A percentile compares a stretch with the other conserved stretches of the same genome.
Conservation (phyloP, 805 yeast species). For the Yarrowia osloensis region DNA sequence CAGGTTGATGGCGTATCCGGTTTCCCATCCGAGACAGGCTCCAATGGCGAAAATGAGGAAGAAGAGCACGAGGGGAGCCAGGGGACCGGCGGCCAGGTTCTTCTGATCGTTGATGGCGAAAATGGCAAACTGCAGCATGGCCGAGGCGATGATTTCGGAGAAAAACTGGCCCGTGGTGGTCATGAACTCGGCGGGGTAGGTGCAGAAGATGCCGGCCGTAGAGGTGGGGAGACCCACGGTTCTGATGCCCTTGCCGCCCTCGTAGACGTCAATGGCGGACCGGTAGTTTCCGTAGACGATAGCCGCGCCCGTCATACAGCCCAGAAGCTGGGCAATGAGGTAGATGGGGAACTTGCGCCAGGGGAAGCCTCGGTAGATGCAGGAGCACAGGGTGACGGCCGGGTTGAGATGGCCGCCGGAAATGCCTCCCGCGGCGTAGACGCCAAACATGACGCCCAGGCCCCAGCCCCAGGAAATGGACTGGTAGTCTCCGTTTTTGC, state of each 20-base stretch:
- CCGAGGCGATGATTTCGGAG: conserved; percentile 52
- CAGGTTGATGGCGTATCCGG: conserved; percentile 57
- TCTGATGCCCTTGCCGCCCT: conserved; percentile 39
- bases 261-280: conserved; percentile 46
- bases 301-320: conserved; percentile 52
- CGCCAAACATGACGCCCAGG: conserved; percentile 55
- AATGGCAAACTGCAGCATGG: conserved; percentile 50
- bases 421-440: conserved; percentile 54
- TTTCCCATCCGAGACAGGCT: conserved; percentile 53
- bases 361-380: conserved; percentile 55
- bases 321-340: conserved; percentile 51
- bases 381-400: conserved; percentile 52
- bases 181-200: conserved; percentile 49
- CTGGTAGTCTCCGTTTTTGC: conserved; percentile 47
- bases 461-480: conserved; percentile 56
- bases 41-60: conserved; percentile 51
- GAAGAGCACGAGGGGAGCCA: conserved; percentile 53
- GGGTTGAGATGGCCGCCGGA: conserved; percentile 64
- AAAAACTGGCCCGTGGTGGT: conserved; percentile 50
- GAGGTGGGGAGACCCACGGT: conserved; percentile 42
- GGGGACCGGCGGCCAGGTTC: conserved; percentile 49
- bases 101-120: conserved; percentile 56
- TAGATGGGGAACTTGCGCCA: conserved; percentile 51
- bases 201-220: conserved; percentile 51
- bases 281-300: conserved; percentile 51